Conservation (phyloP, 2,329 filamentous ascomycete genomes). For the Keithomyces neogunnii region DNA sequence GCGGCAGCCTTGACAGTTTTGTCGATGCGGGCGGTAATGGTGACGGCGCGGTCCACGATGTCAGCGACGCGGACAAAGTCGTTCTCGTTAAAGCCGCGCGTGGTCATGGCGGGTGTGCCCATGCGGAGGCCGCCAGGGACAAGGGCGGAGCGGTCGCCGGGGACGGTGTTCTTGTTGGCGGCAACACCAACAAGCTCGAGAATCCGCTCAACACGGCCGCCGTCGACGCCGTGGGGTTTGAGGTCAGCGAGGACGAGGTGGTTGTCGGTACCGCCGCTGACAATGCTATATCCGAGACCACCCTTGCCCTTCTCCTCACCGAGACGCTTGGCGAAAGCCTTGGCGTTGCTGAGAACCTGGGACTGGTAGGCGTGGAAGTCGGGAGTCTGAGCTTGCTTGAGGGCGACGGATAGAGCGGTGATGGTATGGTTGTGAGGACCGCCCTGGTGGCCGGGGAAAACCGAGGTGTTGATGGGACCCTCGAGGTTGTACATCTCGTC, state of each 20-base stretch:
- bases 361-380: slow-evolving; percentile 93
- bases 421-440: slow-evolving; percentile 99
- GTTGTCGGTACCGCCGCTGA: slow-evolving; percentile 93
- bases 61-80: slow-evolving; percentile 84
- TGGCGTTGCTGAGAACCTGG: slow-evolving; percentile 82
- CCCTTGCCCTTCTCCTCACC: slow-evolving; percentile 64
- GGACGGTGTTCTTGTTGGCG: slow-evolving; percentile 99
- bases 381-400: slow-evolving; percentile 83
- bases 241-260: slow-evolving; percentile 91
- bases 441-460: slow-evolving; percentile 97
- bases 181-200: slow-evolving; percentile 90
- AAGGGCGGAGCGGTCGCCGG: slow-evolving; percentile 87
- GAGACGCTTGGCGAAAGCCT: slow-evolving; percentile 67
- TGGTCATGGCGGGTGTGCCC: slow-evolving; percentile 96
- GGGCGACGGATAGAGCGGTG: slow-evolving; percentile 83
- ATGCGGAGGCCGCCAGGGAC: slow-evolving; percentile 90
- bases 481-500: slow-evolving; percentile 87
- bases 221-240: slow-evolving; percentile 80
- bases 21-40: slow-evolving; percentile 68
- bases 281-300: slow-evolving; percentile 76
- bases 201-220: slow-evolving; percentile 80
- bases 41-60: slow-evolving; percentile 76
- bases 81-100: slow-evolving; percentile 77
- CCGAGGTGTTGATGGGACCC: slow-evolving; percentile 85
- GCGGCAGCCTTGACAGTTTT: slow-evolving; percentile 63